Evolutionary conservation across 805 yeast species (phyloP).

Genomic region (Schwanniomyces pseudopolymorphus): DNA sequence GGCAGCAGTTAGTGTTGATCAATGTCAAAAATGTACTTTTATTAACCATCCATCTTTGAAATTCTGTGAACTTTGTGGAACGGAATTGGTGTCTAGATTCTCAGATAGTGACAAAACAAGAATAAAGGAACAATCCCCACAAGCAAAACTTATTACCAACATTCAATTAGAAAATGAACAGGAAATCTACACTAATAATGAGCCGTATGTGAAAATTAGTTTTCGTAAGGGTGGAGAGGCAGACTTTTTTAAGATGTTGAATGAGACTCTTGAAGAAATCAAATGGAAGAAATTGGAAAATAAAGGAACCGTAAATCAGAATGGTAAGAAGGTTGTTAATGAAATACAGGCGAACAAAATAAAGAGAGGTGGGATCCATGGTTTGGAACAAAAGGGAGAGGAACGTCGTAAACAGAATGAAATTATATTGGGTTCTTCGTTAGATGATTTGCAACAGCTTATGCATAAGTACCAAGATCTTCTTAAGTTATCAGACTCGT

Average conservation of each 20-base stretch:
- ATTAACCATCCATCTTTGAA: conserved; percentile 76
- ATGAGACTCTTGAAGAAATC: conserved; percentile 42
- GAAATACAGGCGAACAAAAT: conserved; percentile 5
- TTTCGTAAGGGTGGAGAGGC: conserved; percentile 72
- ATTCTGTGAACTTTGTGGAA: conserved; percentile 87
- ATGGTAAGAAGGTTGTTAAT: conserved; percentile 25
- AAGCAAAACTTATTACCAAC: conserved; percentile 12
- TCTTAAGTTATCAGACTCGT: conserved; percentile 52
- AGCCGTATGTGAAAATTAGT: conserved; percentile 60
- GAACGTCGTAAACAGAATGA: conserved; percentile 58
- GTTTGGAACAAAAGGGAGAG: conserved; percentile 59
- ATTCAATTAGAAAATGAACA: conserved; percentile 25
- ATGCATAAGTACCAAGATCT: conserved; percentile 80
- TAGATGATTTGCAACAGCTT: conserved; percentile 73
- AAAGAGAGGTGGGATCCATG: conserved; percentile 63
- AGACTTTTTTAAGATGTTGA: conserved; percentile 46
- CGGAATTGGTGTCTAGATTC: conserved; percentile 25
- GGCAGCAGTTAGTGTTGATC: conserved; percentile 18
- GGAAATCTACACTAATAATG: conserved; percentile 32
- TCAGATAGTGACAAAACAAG: conserved; percentile 9
- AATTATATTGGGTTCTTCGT: conserved; percentile 60
- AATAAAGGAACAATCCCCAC: not conserved
- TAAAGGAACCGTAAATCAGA: conserved; percentile 36
- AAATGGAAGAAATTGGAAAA: conserved; percentile 47
- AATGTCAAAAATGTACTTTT: conserved; percentile 69